These are phyloP conservation scores for Oemleria cerasiformis DNA, from an alignment of 306 rosid species.

Conservation along the genomic window DNA sequence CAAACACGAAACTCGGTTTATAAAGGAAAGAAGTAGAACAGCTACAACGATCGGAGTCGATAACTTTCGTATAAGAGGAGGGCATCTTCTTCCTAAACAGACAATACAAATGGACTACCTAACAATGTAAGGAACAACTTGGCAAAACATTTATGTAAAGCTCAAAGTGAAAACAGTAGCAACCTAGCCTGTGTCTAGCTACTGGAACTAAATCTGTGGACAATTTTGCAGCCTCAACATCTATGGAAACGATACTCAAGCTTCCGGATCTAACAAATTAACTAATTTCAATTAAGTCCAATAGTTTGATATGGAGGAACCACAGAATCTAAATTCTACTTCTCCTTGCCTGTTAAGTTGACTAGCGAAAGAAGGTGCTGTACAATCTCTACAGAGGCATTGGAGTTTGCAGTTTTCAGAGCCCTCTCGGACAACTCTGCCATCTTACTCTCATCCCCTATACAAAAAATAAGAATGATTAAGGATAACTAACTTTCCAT, in stretches of 20 bases:
- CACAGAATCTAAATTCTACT: background rate
- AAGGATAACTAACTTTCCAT: background rate
- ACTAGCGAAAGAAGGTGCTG: slow-evolving; percentile 54
- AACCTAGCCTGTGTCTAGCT: background rate
- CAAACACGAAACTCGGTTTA: background rate
- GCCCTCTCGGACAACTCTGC: slow-evolving; percentile 77
- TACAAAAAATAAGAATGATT: background rate
- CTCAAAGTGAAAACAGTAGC: background rate
- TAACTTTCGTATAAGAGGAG: background rate
- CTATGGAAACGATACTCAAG: background rate
- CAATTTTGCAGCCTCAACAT: background rate
- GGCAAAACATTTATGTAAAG: background rate
- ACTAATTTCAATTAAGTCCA: background rate
- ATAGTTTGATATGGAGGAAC: background rate
- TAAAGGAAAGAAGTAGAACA: background rate
- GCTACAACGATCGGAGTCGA: background rate
- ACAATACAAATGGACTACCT: background rate
- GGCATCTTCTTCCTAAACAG: background rate
- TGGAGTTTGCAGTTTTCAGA: slow-evolving; percentile 53
- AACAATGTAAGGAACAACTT: background rate
- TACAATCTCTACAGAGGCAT: slow-evolving; percentile 60
- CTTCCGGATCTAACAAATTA: background rate
- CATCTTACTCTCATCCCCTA: slow-evolving; percentile 63
- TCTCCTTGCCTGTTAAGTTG: slow-evolving; percentile 22
- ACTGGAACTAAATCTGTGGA: background rate